Evolutionary conservation across 139 green algal species (phyloP), one percentile per base, ranked within the genome.

Genomic region (Diplosphaera chodatii): DNA sequence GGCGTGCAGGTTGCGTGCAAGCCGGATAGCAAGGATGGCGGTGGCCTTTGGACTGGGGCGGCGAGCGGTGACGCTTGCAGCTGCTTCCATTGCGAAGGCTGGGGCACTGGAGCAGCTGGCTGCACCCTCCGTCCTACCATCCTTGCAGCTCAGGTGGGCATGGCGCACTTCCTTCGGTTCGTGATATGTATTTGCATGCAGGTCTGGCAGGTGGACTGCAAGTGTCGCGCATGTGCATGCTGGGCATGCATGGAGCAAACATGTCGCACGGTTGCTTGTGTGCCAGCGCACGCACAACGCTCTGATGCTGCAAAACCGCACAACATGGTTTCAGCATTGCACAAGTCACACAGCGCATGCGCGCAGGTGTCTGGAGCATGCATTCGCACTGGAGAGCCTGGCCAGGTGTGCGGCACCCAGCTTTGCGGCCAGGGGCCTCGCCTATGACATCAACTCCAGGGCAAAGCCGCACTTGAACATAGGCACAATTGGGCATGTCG

Each of bases 401-500:
- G 13, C 48, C 48, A 59, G 33, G 23, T 64, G 22, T 27, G 31
- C 25, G 21, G 40, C n/a, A 23, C 41, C 13, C 67, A 72, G 48
- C 48, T 59, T 59, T 18, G 48, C 48, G 31, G 68, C 48, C 4
- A 65, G 68, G 63, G 5, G 59, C 41, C 63, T 65, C 32, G 84
- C 77, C 41, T 96, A 97, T 69, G 93, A 98, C 74, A 92, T 96
- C 73, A 96, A 96, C 77, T 79, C 80, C 2, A 80, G 93, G 34
- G 91, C 83, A 34, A 99, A 99, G 84, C 92, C 92, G 3, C 95
- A 99, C 74, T 65, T 99, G 27, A 99, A 99, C 75, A 87, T 99
- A 20, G 95, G 95, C 32, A 99, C 95, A 5, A 99, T 99, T 63
- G 95, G 95, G 1, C 95, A 99, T 76, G 95, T 99, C 3, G 95